Base-by-base conservation (phyloP, 2,329 filamentous ascomycete genomes). In the Colletotrichum incanum region DNA sequence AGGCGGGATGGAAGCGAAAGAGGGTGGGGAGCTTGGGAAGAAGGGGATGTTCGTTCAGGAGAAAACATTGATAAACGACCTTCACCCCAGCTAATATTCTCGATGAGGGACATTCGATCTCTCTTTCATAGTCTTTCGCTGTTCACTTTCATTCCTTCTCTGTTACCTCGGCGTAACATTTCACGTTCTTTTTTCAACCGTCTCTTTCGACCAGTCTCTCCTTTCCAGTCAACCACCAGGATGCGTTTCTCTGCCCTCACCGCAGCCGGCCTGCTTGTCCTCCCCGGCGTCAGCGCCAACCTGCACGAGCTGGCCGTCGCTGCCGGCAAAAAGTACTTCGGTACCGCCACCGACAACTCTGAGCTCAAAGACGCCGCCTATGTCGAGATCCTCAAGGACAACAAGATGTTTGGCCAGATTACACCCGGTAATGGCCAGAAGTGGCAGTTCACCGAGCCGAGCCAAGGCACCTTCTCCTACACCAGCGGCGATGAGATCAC, bases 371-470 rank as follows among this genome's bases (percentile, higher is more conserved):
- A 93, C 79, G 77, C 80, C 16, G 76, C 84, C 37, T 93, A 93
- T 79, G 81, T 83, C 58, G 78, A 80, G 7, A 88, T 90, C 73
- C 81, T 92, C 54, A 84, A 83, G 69, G 83, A 90, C 77, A 89
- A 92, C 76, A 82, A 84, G 64, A 84, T 92, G 80, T 93, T 93
- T 76, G 91, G 91, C 41, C 87, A 91, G 78, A 84, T 92, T 34
- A 92, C 91, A 0, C 90, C 91, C 0, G 89, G 87, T 60, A 93
- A 93, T 78, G 86, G 86, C 3, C 88, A 90, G 79, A 87, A 90
- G 84, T 93, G 90, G 90, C 85, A 91, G 71, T 83, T 86, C 73
- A 91, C 85, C 20, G 90, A 94, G 83, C 88, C 90, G 0, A 78
- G 81, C 50, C 86, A 85, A 56, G 86, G 84, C 45, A 78, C 83